Percentiles rank a stretch among this genome's conserved stretches.
These are phyloP conservation scores for Sporothrix euskadiensis DNA, from an alignment of 2,329 filamentous ascomycete species.

Conservation along the genomic window DNA sequence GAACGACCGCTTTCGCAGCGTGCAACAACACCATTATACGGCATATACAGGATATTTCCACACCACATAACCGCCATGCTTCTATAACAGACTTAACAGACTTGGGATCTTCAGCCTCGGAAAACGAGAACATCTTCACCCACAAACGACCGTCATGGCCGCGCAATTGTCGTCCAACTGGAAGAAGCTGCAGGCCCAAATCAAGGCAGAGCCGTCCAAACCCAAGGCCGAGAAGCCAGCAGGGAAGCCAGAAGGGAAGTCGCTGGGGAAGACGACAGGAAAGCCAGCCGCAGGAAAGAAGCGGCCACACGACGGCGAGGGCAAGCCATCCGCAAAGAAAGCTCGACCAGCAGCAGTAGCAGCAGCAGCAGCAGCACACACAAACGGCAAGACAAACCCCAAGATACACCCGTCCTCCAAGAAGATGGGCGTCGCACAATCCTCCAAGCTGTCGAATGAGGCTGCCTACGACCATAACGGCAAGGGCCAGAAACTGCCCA, in stretches of 20 bases:
- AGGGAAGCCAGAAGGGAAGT: constrained; percentile 21
- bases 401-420: background rate
- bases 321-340: constrained; percentile 31
- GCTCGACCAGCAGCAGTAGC: background rate
- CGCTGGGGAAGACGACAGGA: constrained; percentile 35
- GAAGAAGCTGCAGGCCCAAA: constrained; percentile 71
- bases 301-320: constrained; percentile 42
- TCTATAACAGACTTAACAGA: background rate
- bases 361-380: background rate
- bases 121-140: no score
- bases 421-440: constrained; percentile 59
- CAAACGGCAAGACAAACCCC: background rate
- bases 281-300: constrained; percentile 38
- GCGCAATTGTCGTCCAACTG: constrained; percentile 67
- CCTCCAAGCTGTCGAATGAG: constrained; percentile 46
- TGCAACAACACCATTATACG: background rate
- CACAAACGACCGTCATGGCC: constrained; percentile 41
- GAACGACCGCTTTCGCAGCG: background rate
- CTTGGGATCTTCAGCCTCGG: no score
- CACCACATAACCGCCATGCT: background rate
- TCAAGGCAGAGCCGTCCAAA: constrained; percentile 50
- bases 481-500: constrained; percentile 35
- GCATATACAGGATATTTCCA: background rate
- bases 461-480: constrained; percentile 30
- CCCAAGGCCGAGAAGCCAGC: constrained; percentile 37